phyloP scores from a whole-genome alignment of 495 filamentous ascomycete genomes.

The Penicillium coprophilum region DNA sequence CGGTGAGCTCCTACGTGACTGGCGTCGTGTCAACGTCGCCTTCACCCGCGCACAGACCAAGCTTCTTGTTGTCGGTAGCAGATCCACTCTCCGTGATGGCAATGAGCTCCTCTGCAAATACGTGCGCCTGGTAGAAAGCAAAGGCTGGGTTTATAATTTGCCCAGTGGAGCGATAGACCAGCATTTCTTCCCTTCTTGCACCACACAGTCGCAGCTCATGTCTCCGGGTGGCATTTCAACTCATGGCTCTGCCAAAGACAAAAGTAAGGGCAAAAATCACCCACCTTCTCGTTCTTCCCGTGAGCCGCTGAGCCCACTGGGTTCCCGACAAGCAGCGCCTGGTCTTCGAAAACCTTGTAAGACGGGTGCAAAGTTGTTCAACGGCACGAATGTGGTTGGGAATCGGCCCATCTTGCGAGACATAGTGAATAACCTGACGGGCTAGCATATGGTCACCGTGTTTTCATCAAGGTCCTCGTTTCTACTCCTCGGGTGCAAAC shows the following conservation, averaged over 20 bases:
- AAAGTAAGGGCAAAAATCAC: slow-evolving; percentile 9
- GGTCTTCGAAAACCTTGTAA: slow-evolving; percentile 39
- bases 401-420: slow-evolving; percentile 54
- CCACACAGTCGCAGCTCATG: slow-evolving; percentile 22
- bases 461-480: neutral
- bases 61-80: slow-evolving; percentile 80
- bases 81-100: slow-evolving; percentile 65
- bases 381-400: slow-evolving; percentile 35
- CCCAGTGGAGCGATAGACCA: slow-evolving; percentile 58
- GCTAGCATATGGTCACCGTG: slow-evolving; percentile 21
- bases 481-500: slow-evolving; percentile 2
- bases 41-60: slow-evolving; percentile 90
- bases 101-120: slow-evolving; percentile 77
- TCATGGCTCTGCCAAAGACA: slow-evolving; percentile 9
- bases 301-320: slow-evolving; percentile 41
- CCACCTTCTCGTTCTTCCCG: slow-evolving; percentile 13
- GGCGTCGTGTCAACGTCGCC: slow-evolving; percentile 91
- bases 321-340: slow-evolving; percentile 24
- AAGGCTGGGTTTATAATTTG: slow-evolving; percentile 74
- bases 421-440: slow-evolving; percentile 52
- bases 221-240: slow-evolving; percentile 13
- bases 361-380: slow-evolving; percentile 38
- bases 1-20: slow-evolving; percentile 87
- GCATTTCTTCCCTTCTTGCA: slow-evolving; percentile 60
- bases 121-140: slow-evolving; percentile 69